Base-by-base conservation (phyloP, 2,329 filamentous ascomycete species). In the Ilyonectria mors-panacis region DNA sequence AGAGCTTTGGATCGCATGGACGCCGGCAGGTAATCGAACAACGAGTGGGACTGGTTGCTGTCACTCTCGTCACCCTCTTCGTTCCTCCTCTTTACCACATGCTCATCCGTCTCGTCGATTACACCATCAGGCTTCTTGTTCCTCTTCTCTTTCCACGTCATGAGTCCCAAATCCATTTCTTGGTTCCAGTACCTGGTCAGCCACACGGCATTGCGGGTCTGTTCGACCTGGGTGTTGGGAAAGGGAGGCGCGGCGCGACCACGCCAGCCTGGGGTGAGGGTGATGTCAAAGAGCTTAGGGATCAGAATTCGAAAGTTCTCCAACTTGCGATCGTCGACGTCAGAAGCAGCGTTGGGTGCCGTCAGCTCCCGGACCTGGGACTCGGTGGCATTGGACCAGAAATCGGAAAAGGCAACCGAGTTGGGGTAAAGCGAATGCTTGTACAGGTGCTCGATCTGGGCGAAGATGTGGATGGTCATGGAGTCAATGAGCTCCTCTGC, bases 251-350 rank as follows among this genome's bases (percentile, higher is more conserved):
- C 59, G 0, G 82, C 81, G 2, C 87, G 82, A 10, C 78, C 78
- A 7, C 81, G 76, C 85, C 88, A 90, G 1, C 85, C 87, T 0
- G 88, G 88, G 0, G 85, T 79, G 1, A 90, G 75, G 0, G 87
- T 85, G 3, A 87, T 81, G 71, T 90, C 88, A 58, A 88, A 82
- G 2, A 88, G 75, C 44, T 81, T 79, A 0, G 88, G 87, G 13
- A 89, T 78, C 10, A 90, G 71, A 21, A 90, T 76, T 1, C 83
- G 81, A 68, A 90, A 90, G 54, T 75, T 79, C 64, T 83, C 81
- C 6, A 80, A 66, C 48, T 74, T 77, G 45, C 76, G 75, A 53
- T 72, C 67, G 19, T 77, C 75, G 4, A 79, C 66, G 6, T 72
- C 70, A 6, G 73, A 66, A 2, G 73, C 35, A 1, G 73, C 70